Conservation (phyloP, 129 eudicot genomes). For the Arctium minus region DNA sequence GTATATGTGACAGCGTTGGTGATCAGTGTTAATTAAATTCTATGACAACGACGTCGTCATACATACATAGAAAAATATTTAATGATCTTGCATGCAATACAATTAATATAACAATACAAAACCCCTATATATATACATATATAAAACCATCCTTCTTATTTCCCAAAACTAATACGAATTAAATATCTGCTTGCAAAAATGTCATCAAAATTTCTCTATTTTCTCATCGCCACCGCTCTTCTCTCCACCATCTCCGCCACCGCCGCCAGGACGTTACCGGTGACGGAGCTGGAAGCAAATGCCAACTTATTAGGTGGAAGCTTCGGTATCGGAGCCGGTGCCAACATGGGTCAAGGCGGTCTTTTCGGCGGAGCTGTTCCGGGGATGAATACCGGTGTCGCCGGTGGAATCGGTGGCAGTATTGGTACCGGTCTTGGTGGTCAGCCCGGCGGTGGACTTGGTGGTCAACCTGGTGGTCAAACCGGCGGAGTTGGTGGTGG, state of each 20-base stretch:
- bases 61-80: background rate
- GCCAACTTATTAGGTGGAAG: conserved; percentile 29
- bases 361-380: conserved; percentile 37
- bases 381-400: conserved; percentile 23
- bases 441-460: conserved; percentile 6
- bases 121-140: conserved; percentile 14
- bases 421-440: conserved; percentile 37
- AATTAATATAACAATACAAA: background rate
- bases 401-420: conserved; percentile 44
- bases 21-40: conserved; percentile 18
- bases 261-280: conserved; percentile 26
- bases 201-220: conserved; percentile 30
- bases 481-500: conserved; percentile 13
- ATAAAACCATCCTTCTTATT: conserved; percentile 19
- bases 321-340: conserved; percentile 30
- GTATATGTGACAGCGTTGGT: background rate
- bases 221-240: conserved; percentile 34
- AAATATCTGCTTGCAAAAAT: conserved; percentile 16
- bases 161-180: background rate
- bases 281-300: conserved; percentile 17
- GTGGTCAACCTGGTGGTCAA: conserved; percentile 18
- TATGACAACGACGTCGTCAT: conserved; percentile 11
- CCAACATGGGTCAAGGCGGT: conserved; percentile 31
- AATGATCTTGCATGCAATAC: conserved; percentile 26
- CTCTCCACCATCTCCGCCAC: conserved; percentile 13